Percentiles rank a stretch among this genome's conserved stretches.
phyloP scores from a whole-genome alignment of 306 rosid genomes.

The Sphenostylis stenocarpa region DNA sequence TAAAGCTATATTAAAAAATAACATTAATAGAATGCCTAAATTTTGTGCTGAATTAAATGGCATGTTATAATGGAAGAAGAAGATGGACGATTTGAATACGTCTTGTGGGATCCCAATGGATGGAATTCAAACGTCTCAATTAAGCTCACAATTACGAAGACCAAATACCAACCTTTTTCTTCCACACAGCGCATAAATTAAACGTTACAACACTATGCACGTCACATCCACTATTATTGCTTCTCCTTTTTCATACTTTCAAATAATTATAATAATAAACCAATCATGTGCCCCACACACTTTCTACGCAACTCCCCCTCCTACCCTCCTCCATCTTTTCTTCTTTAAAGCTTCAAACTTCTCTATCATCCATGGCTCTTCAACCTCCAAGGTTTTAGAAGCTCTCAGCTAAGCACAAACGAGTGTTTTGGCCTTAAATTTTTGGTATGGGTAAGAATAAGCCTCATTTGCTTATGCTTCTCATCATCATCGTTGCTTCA shows the following conservation, averaged over 20 bases:
- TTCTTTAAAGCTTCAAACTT: constrained; percentile 7
- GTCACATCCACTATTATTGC: constrained; percentile 26
- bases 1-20: too few species aligned
- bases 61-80: too few species aligned
- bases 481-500: constrained; percentile 35
- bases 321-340: not conserved
- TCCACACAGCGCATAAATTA: not conserved
- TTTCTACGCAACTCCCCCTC: constrained; percentile 32
- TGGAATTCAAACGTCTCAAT: constrained; percentile 8
- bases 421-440: not conserved
- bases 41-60: too few species aligned
- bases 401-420: constrained; percentile 22
- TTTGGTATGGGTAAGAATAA: constrained; percentile 28
- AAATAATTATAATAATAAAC: constrained; percentile 11
- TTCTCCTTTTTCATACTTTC: not conserved
- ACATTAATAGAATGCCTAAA: too few species aligned
- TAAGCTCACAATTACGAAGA: not conserved
- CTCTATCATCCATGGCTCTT: constrained; percentile 20
- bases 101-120: not conserved
- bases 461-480: constrained; percentile 14
- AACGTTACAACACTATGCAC: not conserved
- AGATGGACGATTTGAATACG: constrained; percentile 13
- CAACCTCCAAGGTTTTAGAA: constrained; percentile 33
- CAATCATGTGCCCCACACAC: constrained; percentile 39
- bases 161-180: constrained; percentile 5